Evolutionary conservation across 176 grass and related monocot genomes (phyloP), one percentile per base, ranked within the genome.

Genomic region (Areca catechu): DNA sequence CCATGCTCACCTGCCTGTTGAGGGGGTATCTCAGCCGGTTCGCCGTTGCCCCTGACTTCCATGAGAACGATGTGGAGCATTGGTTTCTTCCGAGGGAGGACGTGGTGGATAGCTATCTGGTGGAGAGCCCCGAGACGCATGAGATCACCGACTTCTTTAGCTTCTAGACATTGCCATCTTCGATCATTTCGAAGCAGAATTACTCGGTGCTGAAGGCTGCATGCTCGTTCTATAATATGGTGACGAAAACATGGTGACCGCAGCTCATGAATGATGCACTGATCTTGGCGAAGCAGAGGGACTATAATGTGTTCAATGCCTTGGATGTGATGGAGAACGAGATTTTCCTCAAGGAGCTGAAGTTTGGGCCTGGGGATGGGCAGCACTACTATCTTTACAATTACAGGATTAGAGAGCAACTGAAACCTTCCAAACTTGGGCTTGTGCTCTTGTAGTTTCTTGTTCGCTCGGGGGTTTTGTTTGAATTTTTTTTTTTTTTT

Each of bases 321-420:
- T 84, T 98, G 15, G 84, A 98, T 76, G 88, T 86, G 19, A 98
- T 98, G 94, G 77, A 98, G 21, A 98, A 98, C 9, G 84, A 98
- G 6, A 78, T 54, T 1, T 92, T 98, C 63, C 79, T 98, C 43
- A 98, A 83, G 68, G 94, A 98, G 30, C 76, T 98, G 60, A 98
- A 98, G 66, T 98, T 98, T 72, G 94, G 94, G 12, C 84, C 88
- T 48, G 88, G 94, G 19, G 94, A 98, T 55, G 88, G 94, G 10
- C 94, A 93, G 59, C 94, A 93, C 63, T 98, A 98, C 76, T 98
- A 98, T 57, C 80, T 98, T 34, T 98, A 98, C 64, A 98, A 98
- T 48, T 98, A 93, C 20, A 78, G 84, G 12, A 62, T 93, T 63
- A 58, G 70, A 43, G 74, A 73, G 54, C 83, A 81, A 21, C 75